Conservation (phyloP, 2,329 filamentous ascomycete species). For the Chrysoporthe cubensis region DNA sequence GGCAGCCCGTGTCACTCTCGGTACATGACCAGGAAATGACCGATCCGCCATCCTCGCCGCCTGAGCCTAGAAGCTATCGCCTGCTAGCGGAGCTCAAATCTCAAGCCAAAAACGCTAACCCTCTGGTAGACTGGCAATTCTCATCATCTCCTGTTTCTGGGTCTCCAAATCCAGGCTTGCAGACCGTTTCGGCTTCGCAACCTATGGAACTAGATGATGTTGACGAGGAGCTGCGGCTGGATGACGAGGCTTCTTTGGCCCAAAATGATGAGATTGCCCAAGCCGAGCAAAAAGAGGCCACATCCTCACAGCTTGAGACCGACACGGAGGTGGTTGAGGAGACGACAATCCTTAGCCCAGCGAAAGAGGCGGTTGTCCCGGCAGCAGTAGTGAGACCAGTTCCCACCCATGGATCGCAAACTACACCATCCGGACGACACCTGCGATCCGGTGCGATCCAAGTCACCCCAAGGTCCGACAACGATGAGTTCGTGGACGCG, state of each 20-base stretch:
- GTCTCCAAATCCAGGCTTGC: constrained; percentile 49
- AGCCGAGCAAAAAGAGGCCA: constrained; percentile 4
- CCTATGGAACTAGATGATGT: constrained; percentile 31
- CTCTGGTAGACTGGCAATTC: constrained; percentile 55
- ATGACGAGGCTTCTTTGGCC: constrained; percentile 25
- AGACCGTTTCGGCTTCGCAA: constrained; percentile 32
- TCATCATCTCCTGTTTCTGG: constrained; percentile 59
- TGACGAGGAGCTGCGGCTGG: constrained; percentile 30
- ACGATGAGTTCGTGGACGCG: constrained; percentile 56
- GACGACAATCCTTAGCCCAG: not conserved
- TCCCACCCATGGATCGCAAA: not conserved
- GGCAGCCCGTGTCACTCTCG: constrained; percentile 52
- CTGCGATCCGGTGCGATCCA: constrained; percentile 32
- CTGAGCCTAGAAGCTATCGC: constrained; percentile 56
- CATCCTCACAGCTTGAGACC: constrained; percentile 13
- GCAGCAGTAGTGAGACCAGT: not conserved
- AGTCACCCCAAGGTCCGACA: constrained; percentile 47
- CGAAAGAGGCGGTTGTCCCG: not conserved
- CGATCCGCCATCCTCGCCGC: constrained; percentile 63
- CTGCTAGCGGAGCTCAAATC: constrained; percentile 57
- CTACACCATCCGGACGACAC: constrained; percentile 13
- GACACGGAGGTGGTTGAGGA: constrained; percentile 17
- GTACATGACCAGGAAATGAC: constrained; percentile 52
- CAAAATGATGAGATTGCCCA: not conserved
- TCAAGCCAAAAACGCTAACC: constrained; percentile 46